Base-by-base conservation (phyloP, 225 moss, liverwort and hornwort species). In the Lunularia cruciata region DNA sequence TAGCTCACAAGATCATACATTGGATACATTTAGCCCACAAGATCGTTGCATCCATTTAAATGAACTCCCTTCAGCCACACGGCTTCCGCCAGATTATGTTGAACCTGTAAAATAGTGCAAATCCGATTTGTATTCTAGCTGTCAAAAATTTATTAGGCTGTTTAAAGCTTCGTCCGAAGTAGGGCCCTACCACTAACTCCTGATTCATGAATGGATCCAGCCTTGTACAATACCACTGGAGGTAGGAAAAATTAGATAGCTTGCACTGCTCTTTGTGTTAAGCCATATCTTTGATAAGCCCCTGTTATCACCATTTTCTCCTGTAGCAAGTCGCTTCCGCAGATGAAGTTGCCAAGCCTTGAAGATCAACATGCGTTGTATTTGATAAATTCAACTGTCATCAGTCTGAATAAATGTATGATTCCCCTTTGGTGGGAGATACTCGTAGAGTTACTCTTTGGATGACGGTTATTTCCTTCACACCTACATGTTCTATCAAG, bases 21-120 rank as follows among this genome's bases (percentile, higher is more conserved):
- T 43, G 40, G 36, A 40, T 18, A 55, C 45, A n/a, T 38, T 19
- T 0, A 25, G 6, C 36, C 14, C 4, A 3, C 19, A 53, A 54
- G 23, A 42, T 47, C 11, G 6, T 36, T 30, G 55, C 47, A 26
- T 34, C 35, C 46, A 55, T 43, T 26, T 14, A 47, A 48, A 28
- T 47, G 37, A 70, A 35, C 34, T 13, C 30, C 64, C 40, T n/a
- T 20, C 23, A 60, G 42, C 20, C 32, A 16, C 40, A 4, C 5
- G 71, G 15, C 58, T 27, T 25, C 65, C 31, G 49, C 19, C 15
- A 28, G 27, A 45, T 27, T 36, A 30, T 46, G 1, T 3, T 65
- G 65, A 37, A 46, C 15, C 30, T 65, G 71, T 71, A 65, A 59
- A 31, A 58, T 65, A 65, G 39, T 6, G n/a, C 36, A 59, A 59